Evolutionary conservation across 768 basidiomycete species (phyloP), one percentile per base, ranked within the genome.

Genomic region (Lentinula guzmanii): DNA sequence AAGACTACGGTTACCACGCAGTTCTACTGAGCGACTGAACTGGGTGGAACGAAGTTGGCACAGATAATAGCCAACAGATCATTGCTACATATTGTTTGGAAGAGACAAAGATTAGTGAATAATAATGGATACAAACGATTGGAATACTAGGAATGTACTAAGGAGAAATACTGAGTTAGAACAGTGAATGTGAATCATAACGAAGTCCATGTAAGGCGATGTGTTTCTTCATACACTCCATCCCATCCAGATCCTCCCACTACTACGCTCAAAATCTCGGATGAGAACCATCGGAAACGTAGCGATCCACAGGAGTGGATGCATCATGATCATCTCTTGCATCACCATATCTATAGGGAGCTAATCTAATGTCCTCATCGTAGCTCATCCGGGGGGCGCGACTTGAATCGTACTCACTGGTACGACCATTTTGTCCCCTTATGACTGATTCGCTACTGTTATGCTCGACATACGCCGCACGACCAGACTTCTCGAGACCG

Each of bases 291-390:
- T 48, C 46, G 5, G 8, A n/a, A 48, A 18, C 46, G 11, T 48
- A 11, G 7, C 21, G 8, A 48, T 39, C 37, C 37, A 46, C 6
- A 46, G 45, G 45, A 24, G 21, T 16, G n/a, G 11, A 52, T n/a
- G 31, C 15, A 13, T 52, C 33, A n/a, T 34, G 34, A 55, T 11
- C 24, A 13, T 55, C 35, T 55, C 39, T 55, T 55, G 53, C 18
- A 10, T 37, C 58, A 9, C 45, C 58, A 33, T 68, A 71, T 9
- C 66, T 65, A 53, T 79, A 79, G 34, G 76, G 72, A 52, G 78
- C 72, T 63, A 79, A 70, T 48, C 70, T 71, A 52, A 78, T 72
- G 45, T 74, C 72, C 66, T 79, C 78, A 56, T 78, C 78, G 50
- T 74, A 76, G 68, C 76, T 77, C 33, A 66, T 45, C 50, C 62